A percentile compares a stretch with the other conserved stretches of the same genome.
Evolutionary conservation across 176 grass and related monocot species (phyloP).

Genomic region (Hsuehochloa calcarea): DNA sequence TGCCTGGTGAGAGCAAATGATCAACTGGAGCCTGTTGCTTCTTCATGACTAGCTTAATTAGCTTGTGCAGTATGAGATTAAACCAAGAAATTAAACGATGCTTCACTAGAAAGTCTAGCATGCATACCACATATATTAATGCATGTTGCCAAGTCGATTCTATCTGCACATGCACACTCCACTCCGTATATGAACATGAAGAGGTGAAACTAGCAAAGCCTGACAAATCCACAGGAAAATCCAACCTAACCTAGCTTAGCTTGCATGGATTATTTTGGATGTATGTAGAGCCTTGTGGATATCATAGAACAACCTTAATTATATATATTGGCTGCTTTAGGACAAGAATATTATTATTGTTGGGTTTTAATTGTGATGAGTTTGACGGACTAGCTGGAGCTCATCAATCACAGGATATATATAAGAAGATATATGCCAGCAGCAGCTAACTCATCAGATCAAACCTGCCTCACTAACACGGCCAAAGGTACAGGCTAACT

Average conservation of each 20-base stretch:
- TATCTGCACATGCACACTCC: not conserved
- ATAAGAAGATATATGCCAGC: too few relatives aligned
- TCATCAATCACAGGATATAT: not conserved
- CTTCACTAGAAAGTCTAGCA: too few relatives aligned
- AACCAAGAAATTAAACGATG: too few relatives aligned
- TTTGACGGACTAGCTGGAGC: not conserved
- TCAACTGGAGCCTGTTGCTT: too few relatives aligned
- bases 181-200: constrained; percentile 18
- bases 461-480: not conserved
- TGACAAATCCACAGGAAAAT: constrained; percentile 8
- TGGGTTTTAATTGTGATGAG: not conserved
- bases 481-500: not conserved
- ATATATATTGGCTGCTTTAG: not conserved
- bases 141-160: too few relatives aligned
- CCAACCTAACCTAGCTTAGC: not conserved
- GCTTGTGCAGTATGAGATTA: too few relatives aligned
- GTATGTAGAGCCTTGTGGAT: not conserved
- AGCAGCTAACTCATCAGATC: not conserved
- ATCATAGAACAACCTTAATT: not conserved
- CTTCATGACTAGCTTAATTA: too few relatives aligned
- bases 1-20: too few relatives aligned
- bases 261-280: not conserved
- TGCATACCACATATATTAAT: too few relatives aligned
- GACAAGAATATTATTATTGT: too few relatives aligned
- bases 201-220: not conserved